Conservation (phyloP, 768 basidiomycete species). For the Strobilomyces dryophilus region DNA sequence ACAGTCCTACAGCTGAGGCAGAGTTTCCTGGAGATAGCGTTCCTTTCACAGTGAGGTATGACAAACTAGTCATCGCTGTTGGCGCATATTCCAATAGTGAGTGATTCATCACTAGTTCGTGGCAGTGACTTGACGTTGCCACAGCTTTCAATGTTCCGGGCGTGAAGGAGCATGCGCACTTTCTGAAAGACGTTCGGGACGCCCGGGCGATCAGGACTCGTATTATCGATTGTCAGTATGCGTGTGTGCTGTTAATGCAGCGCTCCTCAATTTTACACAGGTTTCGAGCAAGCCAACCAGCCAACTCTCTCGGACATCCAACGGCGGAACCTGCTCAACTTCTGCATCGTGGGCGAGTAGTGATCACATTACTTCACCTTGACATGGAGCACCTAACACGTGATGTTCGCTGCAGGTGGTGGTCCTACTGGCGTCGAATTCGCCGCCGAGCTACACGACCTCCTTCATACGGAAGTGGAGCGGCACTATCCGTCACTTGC, state of each 20-base stretch:
- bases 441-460: slow-evolving; percentile 76
- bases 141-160: slow-evolving; percentile 68
- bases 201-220: slow-evolving; percentile 67
- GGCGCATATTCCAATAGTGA: slow-evolving; percentile 84
- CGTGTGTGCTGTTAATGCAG: background rate
- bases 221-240: slow-evolving; percentile 62
- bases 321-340: slow-evolving; percentile 72
- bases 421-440: slow-evolving; percentile 83
- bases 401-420: slow-evolving; percentile 42
- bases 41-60: slow-evolving; percentile 61
- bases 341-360: slow-evolving; percentile 75
- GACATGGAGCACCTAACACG: slow-evolving; percentile 3
- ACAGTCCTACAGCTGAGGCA: slow-evolving; percentile 14
- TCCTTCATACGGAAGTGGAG: slow-evolving; percentile 62
- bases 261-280: slow-evolving; percentile 26
- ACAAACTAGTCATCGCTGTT: slow-evolving; percentile 81
- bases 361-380: background rate
- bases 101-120: slow-evolving; percentile 16
- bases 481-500: slow-evolving; percentile 61
- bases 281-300: slow-evolving; percentile 84
- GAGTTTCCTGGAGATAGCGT: slow-evolving; percentile 24
- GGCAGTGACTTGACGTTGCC: background rate
- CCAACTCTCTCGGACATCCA: slow-evolving; percentile 73
- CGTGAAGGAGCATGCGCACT: slow-evolving; percentile 77
- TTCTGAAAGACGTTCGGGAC: slow-evolving; percentile 77